A percentile compares a stretch with the other conserved stretches of the same genome.
Evolutionary conservation across 2,329 filamentous ascomycete genomes (phyloP).

Genomic region (Triangularia setosa): DNA sequence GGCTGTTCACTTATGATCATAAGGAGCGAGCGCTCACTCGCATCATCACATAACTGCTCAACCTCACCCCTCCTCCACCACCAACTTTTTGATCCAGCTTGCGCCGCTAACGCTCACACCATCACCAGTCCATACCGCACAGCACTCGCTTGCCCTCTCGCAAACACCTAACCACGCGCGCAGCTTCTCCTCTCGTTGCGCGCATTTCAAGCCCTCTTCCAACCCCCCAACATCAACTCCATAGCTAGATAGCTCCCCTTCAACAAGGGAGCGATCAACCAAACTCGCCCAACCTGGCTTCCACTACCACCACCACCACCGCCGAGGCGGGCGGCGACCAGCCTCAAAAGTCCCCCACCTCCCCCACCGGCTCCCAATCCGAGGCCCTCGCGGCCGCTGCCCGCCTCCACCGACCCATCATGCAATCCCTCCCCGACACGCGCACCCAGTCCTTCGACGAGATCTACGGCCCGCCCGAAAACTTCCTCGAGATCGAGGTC

Average conservation of each 20-base stretch:
- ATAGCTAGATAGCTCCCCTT: constrained; percentile 1
- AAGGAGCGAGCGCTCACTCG: background rate
- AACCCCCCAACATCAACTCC: background rate
- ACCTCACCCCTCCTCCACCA: background rate
- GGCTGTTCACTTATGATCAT: background rate
- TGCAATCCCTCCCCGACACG: constrained; percentile 66
- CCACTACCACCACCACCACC: constrained; percentile 31
- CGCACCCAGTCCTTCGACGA: constrained; percentile 96
- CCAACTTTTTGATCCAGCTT: background rate
- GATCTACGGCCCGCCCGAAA: constrained; percentile 97
- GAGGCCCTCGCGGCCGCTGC: constrained; percentile 30
- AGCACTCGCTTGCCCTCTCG: background rate
- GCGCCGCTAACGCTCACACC: background rate
- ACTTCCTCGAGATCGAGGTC: constrained; percentile 98
- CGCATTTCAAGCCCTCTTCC: background rate
- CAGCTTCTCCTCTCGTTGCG: background rate
- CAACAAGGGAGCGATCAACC: constrained; percentile 2
- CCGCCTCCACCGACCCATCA: constrained; percentile 48
- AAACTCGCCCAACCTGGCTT: constrained; percentile 35
- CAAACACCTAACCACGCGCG: background rate
- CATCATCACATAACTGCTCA: background rate
- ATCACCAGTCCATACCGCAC: background rate
- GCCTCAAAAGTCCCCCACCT: constrained; percentile 22
- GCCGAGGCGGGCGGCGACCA: constrained; percentile 17
- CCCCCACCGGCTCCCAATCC: constrained; percentile 22